Evolutionary conservation across 2,329 filamentous ascomycete species (phyloP).

Genomic region (Fusarium algeriense): DNA sequence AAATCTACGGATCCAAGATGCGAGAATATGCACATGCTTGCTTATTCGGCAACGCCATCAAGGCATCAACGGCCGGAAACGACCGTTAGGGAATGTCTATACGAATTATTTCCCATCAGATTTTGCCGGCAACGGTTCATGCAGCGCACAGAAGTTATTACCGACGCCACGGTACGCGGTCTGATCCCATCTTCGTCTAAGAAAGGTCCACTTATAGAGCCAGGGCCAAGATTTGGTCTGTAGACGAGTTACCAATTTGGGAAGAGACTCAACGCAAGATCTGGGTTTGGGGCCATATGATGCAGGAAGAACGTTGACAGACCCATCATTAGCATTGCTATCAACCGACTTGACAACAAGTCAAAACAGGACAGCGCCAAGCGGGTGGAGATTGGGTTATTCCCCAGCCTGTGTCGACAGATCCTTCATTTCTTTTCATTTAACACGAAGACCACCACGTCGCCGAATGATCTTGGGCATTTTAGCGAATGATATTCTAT

Average conservation of each 20-base stretch:
- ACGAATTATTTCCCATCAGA: rapidly evolving
- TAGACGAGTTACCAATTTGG: neutral
- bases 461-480: rapidly evolving
- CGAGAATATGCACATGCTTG: rapidly evolving
- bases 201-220: neutral
- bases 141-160: neutral
- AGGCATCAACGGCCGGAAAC: rapidly evolving
- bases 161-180: neutral
- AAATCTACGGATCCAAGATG: neutral
- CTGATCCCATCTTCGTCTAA: neutral
- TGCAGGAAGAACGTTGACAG: no score
- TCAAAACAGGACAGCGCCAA: no score
- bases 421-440: no score
- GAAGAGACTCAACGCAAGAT: neutral
- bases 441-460: rapidly evolving
- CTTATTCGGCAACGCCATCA: rapidly evolving
- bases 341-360: no score
- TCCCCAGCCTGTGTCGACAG: no score
- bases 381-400: no score
- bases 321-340: no score
- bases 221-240: neutral
- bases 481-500: neutral
- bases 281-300: no score
- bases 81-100: neutral
- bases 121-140: neutral